Evolutionary conservation across 108 stramenopile genomes (phyloP).

Genomic region (Skeletonema tropicum): DNA sequence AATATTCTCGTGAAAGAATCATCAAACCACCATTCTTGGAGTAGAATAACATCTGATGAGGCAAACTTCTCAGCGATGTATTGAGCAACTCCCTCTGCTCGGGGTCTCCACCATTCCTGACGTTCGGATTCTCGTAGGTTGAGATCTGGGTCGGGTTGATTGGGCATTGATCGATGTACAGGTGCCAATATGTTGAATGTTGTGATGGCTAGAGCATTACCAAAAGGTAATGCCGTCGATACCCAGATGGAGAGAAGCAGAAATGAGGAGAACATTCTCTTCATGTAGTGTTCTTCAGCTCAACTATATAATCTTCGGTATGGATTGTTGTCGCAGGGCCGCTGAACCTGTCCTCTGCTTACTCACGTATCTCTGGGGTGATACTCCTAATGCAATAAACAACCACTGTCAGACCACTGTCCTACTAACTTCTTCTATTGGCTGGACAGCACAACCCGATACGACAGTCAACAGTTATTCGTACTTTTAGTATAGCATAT

Average conservation of each 20-base stretch:
- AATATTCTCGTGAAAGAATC: slow-evolving; percentile 34
- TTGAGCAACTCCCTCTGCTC: slow-evolving; percentile 36
- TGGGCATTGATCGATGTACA: slow-evolving; percentile 44
- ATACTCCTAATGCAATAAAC: too few species aligned
- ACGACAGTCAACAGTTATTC: too few species aligned
- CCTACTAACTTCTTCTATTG: too few species aligned
- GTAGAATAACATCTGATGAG: slow-evolving; percentile 40
- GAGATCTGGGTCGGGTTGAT: background rate
- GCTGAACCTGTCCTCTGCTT: too few species aligned
- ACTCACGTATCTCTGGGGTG: too few species aligned
- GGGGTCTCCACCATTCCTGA: slow-evolving; percentile 48
- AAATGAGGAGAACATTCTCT: background rate
- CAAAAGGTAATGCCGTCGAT: background rate
- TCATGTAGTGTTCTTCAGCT: background rate
- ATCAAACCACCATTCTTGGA: slow-evolving; percentile 56
- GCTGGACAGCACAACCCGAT: too few species aligned
- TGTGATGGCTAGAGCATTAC: slow-evolving; percentile 42
- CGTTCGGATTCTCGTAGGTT: slow-evolving; percentile 44
- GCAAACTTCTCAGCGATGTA: slow-evolving; percentile 36
- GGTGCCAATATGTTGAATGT: slow-evolving; percentile 55
- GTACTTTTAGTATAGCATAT: too few species aligned
- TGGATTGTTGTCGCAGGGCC: too few species aligned
- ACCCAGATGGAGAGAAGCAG: background rate
- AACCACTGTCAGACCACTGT: too few species aligned
- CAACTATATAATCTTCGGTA: too few species aligned